Percentiles rank a stretch among this genome's conserved stretches.
phyloP scores from a whole-genome alignment of 306 rosid genomes.

The Alnus rubra region DNA sequence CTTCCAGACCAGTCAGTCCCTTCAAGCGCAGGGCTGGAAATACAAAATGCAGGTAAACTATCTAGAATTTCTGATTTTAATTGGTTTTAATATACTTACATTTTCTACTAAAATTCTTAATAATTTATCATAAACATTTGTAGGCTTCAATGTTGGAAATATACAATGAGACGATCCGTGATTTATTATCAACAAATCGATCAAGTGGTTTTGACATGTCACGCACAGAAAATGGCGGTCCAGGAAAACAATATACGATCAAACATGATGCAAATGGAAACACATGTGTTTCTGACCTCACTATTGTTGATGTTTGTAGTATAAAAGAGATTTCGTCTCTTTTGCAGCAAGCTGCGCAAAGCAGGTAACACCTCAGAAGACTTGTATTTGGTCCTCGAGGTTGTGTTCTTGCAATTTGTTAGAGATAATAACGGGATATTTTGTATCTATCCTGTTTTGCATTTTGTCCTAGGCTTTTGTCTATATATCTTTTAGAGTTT shows the following conservation, averaged over 20 bases:
- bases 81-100: neutral
- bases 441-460: neutral
- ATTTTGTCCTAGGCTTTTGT: constrained; percentile 6
- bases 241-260: constrained; percentile 78
- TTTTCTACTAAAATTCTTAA: constrained; percentile 10
- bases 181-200: constrained; percentile 65
- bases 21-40: constrained; percentile 84
- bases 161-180: constrained; percentile 89
- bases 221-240: constrained; percentile 57
- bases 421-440: neutral
- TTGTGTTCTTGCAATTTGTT: neutral
- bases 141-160: constrained; percentile 91
- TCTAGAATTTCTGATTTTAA: constrained; percentile 13
- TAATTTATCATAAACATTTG: neutral
- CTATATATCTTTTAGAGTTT: constrained; percentile 14
- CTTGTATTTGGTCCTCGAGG: constrained; percentile 7
- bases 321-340: constrained; percentile 88
- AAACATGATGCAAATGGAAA: constrained; percentile 92
- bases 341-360: constrained; percentile 76
- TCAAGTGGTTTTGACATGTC: constrained; percentile 50
- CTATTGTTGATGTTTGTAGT: constrained; percentile 76
- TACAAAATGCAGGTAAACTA: constrained; percentile 77
- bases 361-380: constrained; percentile 55
- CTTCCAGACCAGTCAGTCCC: constrained; percentile 77
- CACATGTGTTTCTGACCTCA: constrained; percentile 79